A percentile compares a stretch with the other conserved stretches of the same genome.
Conservation (phyloP, 129 eudicot genomes). For the Chrysanthemum seticuspe region DNA sequence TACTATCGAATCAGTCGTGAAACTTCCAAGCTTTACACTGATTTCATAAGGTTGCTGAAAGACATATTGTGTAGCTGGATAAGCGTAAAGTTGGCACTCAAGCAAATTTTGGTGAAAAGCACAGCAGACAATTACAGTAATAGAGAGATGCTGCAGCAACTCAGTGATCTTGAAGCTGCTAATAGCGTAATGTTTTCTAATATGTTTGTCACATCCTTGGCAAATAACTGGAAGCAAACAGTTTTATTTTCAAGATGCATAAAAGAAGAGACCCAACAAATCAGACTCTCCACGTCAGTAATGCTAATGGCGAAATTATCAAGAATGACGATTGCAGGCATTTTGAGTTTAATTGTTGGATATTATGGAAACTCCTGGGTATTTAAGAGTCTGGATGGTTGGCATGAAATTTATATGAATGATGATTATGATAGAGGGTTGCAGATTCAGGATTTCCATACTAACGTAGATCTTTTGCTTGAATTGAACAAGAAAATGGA, state of each 20-base stretch:
- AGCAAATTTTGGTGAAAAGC: conserved; percentile 4
- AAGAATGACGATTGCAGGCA: neutral
- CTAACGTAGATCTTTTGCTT: neutral
- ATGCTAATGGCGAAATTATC: neutral
- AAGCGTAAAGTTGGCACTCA: no score
- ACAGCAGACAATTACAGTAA: conserved; percentile 8
- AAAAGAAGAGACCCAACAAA: neutral
- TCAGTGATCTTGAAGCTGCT: conserved; percentile 11
- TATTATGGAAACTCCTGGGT: neutral
- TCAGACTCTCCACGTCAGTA: neutral
- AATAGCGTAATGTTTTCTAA: neutral
- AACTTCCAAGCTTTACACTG: no score
- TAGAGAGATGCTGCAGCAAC: conserved; percentile 11
- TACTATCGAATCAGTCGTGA: no score
- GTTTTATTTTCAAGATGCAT: no score
- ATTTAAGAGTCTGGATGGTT: neutral
- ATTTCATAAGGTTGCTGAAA: no score
- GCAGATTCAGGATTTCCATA: neutral
- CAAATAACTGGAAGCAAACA: neutral
- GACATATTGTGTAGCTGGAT: no score
- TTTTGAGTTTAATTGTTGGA: neutral
- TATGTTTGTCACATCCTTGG: conserved; percentile 11
- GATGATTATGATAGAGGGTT: neutral
- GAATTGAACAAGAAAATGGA: neutral
- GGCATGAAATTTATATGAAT: neutral